phyloP scores from a whole-genome alignment of 768 basidiomycete species.

The Cantharellus cinnabarinus region DNA sequence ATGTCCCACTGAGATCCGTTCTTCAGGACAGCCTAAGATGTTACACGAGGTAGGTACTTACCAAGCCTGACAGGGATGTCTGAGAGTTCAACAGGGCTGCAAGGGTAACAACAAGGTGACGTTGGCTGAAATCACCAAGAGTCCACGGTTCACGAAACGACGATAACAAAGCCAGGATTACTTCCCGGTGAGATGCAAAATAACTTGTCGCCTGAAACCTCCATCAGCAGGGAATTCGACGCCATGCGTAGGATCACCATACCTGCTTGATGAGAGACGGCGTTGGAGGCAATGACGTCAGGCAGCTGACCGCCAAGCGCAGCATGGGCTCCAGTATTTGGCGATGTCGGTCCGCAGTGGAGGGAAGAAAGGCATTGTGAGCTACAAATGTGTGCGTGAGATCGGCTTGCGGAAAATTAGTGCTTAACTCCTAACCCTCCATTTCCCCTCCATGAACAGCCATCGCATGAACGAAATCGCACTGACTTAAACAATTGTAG shows the following conservation, averaged over 20 bases:
- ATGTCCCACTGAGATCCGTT: slow-evolving; percentile 13
- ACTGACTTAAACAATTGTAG: slow-evolving; percentile 53
- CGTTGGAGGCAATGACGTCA: slow-evolving; percentile 56
- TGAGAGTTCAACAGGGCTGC: slow-evolving; percentile 46
- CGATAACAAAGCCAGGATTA: slow-evolving; percentile 63
- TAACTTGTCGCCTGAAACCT: slow-evolving; percentile 50
- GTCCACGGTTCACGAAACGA: slow-evolving; percentile 45
- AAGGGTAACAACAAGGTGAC: slow-evolving; percentile 56
- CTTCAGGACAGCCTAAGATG: slow-evolving; percentile 10
- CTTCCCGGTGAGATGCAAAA: slow-evolving; percentile 62
- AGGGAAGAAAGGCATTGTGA: slow-evolving; percentile 69
- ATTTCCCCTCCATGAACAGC: slow-evolving; percentile 70
- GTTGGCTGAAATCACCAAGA: slow-evolving; percentile 51
- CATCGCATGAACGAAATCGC: slow-evolving; percentile 70
- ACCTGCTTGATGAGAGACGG: slow-evolving; percentile 52
- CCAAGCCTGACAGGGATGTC: slow-evolving; percentile 60
- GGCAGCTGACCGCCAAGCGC: slow-evolving; percentile 56
- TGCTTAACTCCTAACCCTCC: slow-evolving; percentile 31
- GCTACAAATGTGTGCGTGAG: slow-evolving; percentile 26
- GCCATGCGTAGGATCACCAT: slow-evolving; percentile 7
- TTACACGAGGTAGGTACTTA: slow-evolving; percentile 19
- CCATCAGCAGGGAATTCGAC: not conserved
- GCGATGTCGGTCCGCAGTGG: slow-evolving; percentile 74
- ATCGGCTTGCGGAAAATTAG: not conserved
- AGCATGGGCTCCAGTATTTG: slow-evolving; percentile 75